Evolutionary conservation across 345 rosid species (phyloP).

Genomic region (Laguncularia racemosa): DNA sequence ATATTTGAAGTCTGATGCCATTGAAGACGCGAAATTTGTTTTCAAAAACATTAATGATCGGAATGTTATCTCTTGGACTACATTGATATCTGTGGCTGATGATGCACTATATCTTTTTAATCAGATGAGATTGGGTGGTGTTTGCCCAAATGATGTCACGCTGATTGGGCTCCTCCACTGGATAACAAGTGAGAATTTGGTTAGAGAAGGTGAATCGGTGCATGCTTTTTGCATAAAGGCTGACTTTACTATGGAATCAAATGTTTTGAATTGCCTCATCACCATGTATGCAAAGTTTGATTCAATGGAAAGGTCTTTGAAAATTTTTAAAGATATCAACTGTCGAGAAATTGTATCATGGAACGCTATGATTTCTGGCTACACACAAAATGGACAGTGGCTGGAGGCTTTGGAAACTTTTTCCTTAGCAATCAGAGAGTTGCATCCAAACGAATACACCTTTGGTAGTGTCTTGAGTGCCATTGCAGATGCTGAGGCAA

Average conservation of each 20-base stretch:
- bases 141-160: constrained; percentile 75
- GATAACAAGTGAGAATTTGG: constrained; percentile 30
- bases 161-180: constrained; percentile 60
- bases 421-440: constrained; percentile 30
- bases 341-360: constrained; percentile 52
- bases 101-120: constrained; percentile 49
- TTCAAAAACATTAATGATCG: constrained; percentile 50
- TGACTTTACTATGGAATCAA: constrained; percentile 40
- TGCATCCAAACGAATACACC: constrained; percentile 61
- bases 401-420: constrained; percentile 51
- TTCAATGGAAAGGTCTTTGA: constrained; percentile 43
- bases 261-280: constrained; percentile 62
- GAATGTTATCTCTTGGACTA: constrained; percentile 84
- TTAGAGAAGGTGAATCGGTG: constrained; percentile 43
- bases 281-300: constrained; percentile 81
- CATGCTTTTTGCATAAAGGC: constrained; percentile 57
- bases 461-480: constrained; percentile 82
- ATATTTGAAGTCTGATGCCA: constrained; percentile 55
- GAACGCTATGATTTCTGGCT: constrained; percentile 88
- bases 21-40: constrained; percentile 45
- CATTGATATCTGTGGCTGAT: constrained; percentile 57
- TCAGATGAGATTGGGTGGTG: constrained; percentile 58
- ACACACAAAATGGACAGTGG: constrained; percentile 51
- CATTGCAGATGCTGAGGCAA: constrained; percentile 65
- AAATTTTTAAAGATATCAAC: constrained; percentile 51